These are phyloP conservation scores for Fulvia fulva DNA, from an alignment of 2,329 filamentous ascomycete genomes.

Conservation along the genomic window DNA sequence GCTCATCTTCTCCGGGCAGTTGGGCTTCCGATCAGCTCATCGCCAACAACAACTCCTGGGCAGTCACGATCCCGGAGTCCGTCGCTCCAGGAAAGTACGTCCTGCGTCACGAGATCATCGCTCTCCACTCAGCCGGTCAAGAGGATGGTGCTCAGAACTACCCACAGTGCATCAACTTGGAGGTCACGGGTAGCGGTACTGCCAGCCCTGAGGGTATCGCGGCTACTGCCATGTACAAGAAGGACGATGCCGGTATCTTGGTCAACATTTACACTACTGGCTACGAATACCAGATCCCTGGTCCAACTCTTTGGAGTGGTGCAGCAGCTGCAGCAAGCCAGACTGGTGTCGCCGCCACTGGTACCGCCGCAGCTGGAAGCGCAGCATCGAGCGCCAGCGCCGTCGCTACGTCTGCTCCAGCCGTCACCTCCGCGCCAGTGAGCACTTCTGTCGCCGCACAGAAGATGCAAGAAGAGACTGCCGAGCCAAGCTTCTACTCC, in stretches of 20 bases:
- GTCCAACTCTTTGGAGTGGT: slow-evolving; percentile 38
- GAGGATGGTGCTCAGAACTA: slow-evolving; percentile 45
- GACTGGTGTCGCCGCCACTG: slow-evolving; percentile 7
- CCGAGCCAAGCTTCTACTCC: not conserved
- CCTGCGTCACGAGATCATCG: slow-evolving; percentile 57
- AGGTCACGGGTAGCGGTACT: slow-evolving; percentile 53
- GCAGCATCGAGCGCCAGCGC: slow-evolving; percentile 1
- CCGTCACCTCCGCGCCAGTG: slow-evolving; percentile 4
- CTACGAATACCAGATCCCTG: slow-evolving; percentile 49
- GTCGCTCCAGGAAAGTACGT: slow-evolving; percentile 57
- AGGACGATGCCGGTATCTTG: slow-evolving; percentile 54
- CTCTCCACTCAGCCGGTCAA: slow-evolving; percentile 51
- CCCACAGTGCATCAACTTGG: slow-evolving; percentile 54
- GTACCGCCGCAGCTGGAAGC: not conserved
- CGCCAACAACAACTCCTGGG: slow-evolving; percentile 45
- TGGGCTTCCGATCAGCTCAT: slow-evolving; percentile 57
- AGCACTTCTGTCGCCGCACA: slow-evolving; percentile 5
- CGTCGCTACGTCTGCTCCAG: slow-evolving; percentile 4
- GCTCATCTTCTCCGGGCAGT: slow-evolving; percentile 39
- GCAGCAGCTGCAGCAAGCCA: slow-evolving; percentile 5
- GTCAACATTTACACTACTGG: slow-evolving; percentile 55
- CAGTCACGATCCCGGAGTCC: slow-evolving; percentile 50
- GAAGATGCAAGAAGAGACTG: not conserved
- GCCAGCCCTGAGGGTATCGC: slow-evolving; percentile 45
- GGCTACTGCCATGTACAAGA: slow-evolving; percentile 55